Evolutionary conservation across 108 stramenopile species (phyloP).

Genomic region (Nitzschia putrida): DNA sequence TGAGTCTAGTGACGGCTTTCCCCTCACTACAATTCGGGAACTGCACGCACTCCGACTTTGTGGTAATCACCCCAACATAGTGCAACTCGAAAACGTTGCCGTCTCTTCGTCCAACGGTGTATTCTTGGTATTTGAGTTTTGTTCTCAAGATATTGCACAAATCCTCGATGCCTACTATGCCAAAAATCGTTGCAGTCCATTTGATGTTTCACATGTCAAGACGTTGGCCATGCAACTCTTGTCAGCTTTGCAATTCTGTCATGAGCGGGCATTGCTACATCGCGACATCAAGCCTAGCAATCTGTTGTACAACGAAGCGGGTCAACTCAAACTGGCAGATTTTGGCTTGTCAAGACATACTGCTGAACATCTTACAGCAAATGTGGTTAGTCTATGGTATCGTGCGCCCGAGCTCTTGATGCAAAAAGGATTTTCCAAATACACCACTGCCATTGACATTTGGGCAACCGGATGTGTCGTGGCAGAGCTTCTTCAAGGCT

Average conservation of each 20-base stretch:
- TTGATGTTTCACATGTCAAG: constrained; percentile 64
- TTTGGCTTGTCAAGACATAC: constrained; percentile 84
- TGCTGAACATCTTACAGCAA: constrained; percentile 62
- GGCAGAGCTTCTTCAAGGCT: constrained; percentile 81
- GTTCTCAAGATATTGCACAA: constrained; percentile 66
- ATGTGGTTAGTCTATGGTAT: constrained; percentile 93
- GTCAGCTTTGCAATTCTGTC: constrained; percentile 63
- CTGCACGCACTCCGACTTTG: constrained; percentile 59
- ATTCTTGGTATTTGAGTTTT: constrained; percentile 84
- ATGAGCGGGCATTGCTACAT: constrained; percentile 65
- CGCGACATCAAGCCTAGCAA: constrained; percentile 86
- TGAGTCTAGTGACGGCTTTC: constrained; percentile 83
- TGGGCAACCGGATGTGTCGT: constrained; percentile 89
- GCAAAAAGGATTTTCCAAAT: constrained; percentile 20
- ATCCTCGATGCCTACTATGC: constrained; percentile 62
- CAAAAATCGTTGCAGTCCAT: constrained; percentile 45
- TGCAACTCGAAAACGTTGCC: constrained; percentile 57
- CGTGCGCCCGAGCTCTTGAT: constrained; percentile 89
- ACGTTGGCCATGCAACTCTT: constrained; percentile 61
- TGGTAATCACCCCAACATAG: constrained; percentile 58
- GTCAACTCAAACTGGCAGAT: constrained; percentile 73
- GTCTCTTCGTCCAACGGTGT: constrained; percentile 67
- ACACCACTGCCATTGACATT: constrained; percentile 74
- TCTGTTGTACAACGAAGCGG: constrained; percentile 58
- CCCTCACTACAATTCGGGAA: constrained; percentile 81